A percentile compares a stretch with the other conserved stretches of the same genome.
These are phyloP conservation scores for Suhomyces taliae DNA, from an alignment of 1,139 yeast genomes.

Conservation along the genomic window DNA sequence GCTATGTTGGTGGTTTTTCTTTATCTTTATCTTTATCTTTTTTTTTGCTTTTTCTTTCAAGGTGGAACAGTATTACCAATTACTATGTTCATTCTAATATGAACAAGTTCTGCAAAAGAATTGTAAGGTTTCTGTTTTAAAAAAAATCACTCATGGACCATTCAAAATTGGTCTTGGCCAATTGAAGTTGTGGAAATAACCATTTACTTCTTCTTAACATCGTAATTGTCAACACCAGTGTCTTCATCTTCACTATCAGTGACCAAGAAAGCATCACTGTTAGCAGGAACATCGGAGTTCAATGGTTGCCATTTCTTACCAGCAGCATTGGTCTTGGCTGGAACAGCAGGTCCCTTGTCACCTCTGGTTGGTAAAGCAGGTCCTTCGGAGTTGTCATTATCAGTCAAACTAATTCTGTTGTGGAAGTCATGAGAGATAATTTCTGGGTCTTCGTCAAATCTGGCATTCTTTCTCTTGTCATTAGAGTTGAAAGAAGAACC, in stretches of 20 bases:
- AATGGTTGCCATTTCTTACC: slow-evolving; percentile 63
- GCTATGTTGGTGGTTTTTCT: too few relatives aligned
- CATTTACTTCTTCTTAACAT: slow-evolving; percentile 5
- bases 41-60: too few relatives aligned
- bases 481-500: slow-evolving; percentile 39
- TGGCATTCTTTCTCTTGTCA: slow-evolving; percentile 28
- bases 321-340: slow-evolving; percentile 2
- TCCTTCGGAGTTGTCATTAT: slow-evolving; percentile 42
- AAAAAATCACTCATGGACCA: too few relatives aligned
- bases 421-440: slow-evolving; percentile 54
- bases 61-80: too few relatives aligned
- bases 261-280: slow-evolving; percentile 71
- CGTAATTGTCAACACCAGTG: slow-evolving; percentile 13
- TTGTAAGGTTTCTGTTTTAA: too few relatives aligned
- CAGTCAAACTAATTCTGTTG: slow-evolving; percentile 52
- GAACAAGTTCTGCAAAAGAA: too few relatives aligned
- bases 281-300: slow-evolving; percentile 55
- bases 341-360: slow-evolving; percentile 1
- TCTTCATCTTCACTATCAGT: slow-evolving; percentile 80
- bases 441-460: slow-evolving; percentile 57
- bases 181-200: too few relatives aligned
- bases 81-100: too few relatives aligned
- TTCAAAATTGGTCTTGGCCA: too few relatives aligned
- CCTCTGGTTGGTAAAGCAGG: slow-evolving; percentile 41
- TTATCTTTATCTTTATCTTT: too few relatives aligned